Conservation (phyloP, 1,139 yeast genomes). For the Magnusiomyces fungicola region DNA sequence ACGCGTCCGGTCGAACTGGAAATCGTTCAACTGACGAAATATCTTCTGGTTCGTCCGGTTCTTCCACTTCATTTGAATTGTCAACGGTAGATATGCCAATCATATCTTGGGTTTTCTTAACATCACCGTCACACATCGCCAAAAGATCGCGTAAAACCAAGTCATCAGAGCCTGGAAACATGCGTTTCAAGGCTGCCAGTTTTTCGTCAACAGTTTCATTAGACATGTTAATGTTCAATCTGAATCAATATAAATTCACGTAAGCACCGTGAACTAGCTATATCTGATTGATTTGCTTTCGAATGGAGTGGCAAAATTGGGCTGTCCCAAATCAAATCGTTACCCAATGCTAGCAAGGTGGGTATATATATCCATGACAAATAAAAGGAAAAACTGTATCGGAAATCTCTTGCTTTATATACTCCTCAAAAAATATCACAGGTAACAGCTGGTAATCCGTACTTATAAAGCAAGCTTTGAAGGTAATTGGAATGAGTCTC, state of each 20-base stretch:
- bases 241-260: background rate
- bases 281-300: background rate
- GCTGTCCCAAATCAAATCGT: too few species aligned
- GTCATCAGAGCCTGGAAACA: conserved; percentile 25
- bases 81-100: background rate
- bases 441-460: too few species aligned
- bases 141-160: conserved; percentile 31
- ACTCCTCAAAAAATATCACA: background rate
- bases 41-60: background rate
- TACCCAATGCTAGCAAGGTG: too few species aligned
- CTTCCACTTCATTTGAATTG: background rate
- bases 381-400: background rate
- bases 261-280: background rate
- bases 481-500: background rate
- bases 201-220: conserved; percentile 34
- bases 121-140: conserved; percentile 30
- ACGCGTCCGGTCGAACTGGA: background rate
- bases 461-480: too few species aligned
- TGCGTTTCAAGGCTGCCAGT: conserved; percentile 23
- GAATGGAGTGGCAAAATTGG: background rate
- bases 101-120: conserved; percentile 19
- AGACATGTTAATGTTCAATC: background rate
- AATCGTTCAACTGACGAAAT: background rate
- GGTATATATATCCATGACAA: too few species aligned
- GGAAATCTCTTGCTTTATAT: background rate